Conservation (phyloP, 306 rosid genomes). For the Citrullus amarus region DNA sequence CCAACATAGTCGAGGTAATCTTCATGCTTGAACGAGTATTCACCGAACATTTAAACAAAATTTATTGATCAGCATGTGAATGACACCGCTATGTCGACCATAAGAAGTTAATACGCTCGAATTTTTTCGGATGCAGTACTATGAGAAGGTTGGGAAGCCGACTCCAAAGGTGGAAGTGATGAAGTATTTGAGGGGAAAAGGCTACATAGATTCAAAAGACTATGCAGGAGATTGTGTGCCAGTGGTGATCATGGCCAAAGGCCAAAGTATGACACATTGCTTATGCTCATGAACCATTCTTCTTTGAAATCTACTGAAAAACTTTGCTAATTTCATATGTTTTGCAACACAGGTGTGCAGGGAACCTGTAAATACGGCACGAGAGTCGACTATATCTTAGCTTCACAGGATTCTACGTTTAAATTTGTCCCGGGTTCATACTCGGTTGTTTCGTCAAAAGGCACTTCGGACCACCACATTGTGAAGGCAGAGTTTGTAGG, state of each 20-base stretch:
- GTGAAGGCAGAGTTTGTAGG: slow-evolving; percentile 56
- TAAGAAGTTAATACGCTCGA: not conserved
- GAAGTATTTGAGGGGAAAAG: slow-evolving; percentile 61
- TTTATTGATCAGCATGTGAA: not conserved
- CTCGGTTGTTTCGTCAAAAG: slow-evolving; percentile 69
- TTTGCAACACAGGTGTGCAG: slow-evolving; percentile 52
- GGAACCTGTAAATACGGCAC: slow-evolving; percentile 93
- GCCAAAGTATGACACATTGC: slow-evolving; percentile 48
- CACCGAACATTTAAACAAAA: not conserved
- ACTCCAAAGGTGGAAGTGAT: slow-evolving; percentile 65
- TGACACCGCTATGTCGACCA: not conserved
- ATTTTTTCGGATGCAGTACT: slow-evolving; percentile 30
- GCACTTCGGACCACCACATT: slow-evolving; percentile 81
- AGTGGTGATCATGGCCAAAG: slow-evolving; percentile 75
- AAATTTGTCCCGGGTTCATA: slow-evolving; percentile 68
- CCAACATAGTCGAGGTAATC: slow-evolving; percentile 51
- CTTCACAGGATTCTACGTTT: slow-evolving; percentile 39
- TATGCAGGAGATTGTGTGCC: slow-evolving; percentile 74
- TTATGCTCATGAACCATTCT: not conserved
- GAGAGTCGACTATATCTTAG: slow-evolving; percentile 65
- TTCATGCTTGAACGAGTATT: not conserved
- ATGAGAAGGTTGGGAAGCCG: slow-evolving; percentile 79
- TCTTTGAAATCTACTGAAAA: not conserved
- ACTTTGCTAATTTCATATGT: not conserved
- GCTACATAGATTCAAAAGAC: slow-evolving; percentile 62